Evolutionary conservation across 495 filamentous ascomycete genomes (phyloP).

Genomic region (Bombardia bombarda): DNA sequence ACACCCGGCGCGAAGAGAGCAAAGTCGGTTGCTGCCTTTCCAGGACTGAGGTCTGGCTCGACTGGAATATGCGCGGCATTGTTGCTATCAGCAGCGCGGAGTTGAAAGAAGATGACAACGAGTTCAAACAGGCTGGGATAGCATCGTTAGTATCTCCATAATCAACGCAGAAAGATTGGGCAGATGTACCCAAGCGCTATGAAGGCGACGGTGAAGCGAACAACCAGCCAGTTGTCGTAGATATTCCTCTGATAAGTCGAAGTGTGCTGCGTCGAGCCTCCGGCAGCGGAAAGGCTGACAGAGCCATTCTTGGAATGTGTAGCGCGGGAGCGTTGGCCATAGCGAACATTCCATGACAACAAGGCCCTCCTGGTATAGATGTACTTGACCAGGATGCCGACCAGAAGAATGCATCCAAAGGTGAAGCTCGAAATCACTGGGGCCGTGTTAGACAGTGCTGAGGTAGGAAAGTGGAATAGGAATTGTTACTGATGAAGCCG

Average conservation of each 20-base stretch:
- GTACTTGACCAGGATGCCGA: constrained; percentile 38
- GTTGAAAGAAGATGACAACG: constrained; percentile 32
- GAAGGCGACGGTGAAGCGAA: constrained; percentile 40
- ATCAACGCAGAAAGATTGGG: background rate
- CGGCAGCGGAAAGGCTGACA: constrained; percentile 1
- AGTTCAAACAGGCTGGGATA: constrained; percentile 27
- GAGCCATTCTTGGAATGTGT: constrained; percentile 4
- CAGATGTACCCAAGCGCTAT: constrained; percentile 28
- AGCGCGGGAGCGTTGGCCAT: constrained; percentile 15
- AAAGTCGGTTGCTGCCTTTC: constrained; percentile 31
- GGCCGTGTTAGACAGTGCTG: background rate
- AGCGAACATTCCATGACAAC: constrained; percentile 29
- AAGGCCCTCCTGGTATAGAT: constrained; percentile 33
- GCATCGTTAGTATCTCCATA: background rate
- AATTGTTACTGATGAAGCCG: constrained; percentile 31
- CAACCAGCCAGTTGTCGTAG: constrained; percentile 40
- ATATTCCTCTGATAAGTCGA: constrained; percentile 15
- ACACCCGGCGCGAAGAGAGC: constrained; percentile 36
- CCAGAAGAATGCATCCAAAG: constrained; percentile 29
- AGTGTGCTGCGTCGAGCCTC: background rate
- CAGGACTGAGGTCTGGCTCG: constrained; percentile 25
- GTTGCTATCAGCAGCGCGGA: constrained; percentile 29
- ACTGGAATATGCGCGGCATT: constrained; percentile 21
- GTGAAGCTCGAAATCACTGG: constrained; percentile 35
- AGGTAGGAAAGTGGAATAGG: background rate